Conservation (phyloP, 805 yeast genomes). For the Wickerhamomyces bovis region DNA sequence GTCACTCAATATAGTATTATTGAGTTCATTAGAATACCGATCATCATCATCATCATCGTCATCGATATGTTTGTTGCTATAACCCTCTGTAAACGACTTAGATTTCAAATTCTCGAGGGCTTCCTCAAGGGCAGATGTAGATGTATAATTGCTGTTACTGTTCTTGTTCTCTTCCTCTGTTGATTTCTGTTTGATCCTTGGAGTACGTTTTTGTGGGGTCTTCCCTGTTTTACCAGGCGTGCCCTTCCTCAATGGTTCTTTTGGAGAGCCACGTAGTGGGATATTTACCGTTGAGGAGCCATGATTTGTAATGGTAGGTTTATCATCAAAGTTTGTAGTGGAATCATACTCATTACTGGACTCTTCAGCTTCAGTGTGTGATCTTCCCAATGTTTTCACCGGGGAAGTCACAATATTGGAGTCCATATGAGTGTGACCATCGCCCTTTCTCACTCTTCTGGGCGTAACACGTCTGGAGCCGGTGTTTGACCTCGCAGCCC, state of each 20-base stretch:
- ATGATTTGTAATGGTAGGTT: neutral
- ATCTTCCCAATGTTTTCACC: constrained; percentile 15
- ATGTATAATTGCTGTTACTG: neutral
- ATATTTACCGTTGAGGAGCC: constrained; percentile 8
- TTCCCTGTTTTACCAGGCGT: constrained; percentile 12
- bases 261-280: constrained; percentile 19
- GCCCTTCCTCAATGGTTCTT: constrained; percentile 18
- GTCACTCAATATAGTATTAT: constrained; percentile 18
- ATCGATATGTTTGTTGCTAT: neutral
- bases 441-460: neutral
- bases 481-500: constrained; percentile 3
- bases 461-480: neutral
- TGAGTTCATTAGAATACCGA: constrained; percentile 2
- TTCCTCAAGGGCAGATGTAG: neutral
- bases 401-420: constrained; percentile 21
- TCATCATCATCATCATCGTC: constrained; percentile 8
- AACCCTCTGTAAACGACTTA: neutral
- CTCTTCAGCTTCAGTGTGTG: neutral
- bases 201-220: constrained; percentile 1
- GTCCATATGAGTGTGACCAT: constrained; percentile 8
- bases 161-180: neutral
- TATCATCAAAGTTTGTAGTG: constrained; percentile 4
- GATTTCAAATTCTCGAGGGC: neutral
- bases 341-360: constrained; percentile 12
- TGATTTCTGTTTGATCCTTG: neutral